A percentile compares a stretch with the other conserved stretches of the same genome.
Conservation (phyloP, 2,329 filamentous ascomycete species). For the Hawksworthiomyces lignivorus region DNA sequence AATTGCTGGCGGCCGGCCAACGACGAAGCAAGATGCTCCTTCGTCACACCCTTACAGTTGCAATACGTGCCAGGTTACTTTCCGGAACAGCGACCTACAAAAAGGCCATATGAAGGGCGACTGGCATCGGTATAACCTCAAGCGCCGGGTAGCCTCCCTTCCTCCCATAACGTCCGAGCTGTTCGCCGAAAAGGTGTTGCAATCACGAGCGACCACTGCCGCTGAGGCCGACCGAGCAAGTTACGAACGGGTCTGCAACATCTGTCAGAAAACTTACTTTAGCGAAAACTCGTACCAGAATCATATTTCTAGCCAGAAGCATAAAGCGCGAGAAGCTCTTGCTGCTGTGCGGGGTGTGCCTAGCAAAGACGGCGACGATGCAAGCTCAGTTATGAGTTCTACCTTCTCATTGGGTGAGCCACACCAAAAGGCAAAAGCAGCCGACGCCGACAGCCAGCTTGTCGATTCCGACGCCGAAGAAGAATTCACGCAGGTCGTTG, state of each 20-base stretch:
- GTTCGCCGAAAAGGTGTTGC: constrained; percentile 92
- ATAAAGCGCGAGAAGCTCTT: constrained; percentile 60
- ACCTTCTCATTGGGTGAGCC: constrained; percentile 87
- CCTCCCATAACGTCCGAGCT: constrained; percentile 86
- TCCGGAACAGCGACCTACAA: constrained; percentile 87
- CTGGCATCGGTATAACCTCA: constrained; percentile 98
- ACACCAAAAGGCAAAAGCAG: constrained; percentile 38
- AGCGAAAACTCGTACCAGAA: constrained; percentile 95
- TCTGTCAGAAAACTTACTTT: constrained; percentile 88
- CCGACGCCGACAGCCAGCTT: constrained; percentile 25
- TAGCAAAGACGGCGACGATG: constrained; percentile 53
- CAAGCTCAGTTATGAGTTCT: constrained; percentile 78
- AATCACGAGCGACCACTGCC: constrained; percentile 75
- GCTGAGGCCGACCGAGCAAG: constrained; percentile 82
- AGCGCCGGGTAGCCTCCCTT: constrained; percentile 82
- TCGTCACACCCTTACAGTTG: constrained; percentile 85
- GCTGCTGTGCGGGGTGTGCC: constrained; percentile 26
- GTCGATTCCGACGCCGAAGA: constrained; percentile 63
- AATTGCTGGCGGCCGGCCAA: constrained; percentile 30
- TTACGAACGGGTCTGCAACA: constrained; percentile 74
- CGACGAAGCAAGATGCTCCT: constrained; percentile 23
- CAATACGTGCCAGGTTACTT: constrained; percentile 96
- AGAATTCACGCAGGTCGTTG: constrained; percentile 70
- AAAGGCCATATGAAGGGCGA: constrained; percentile 95
- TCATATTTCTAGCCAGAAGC: constrained; percentile 84